Evolutionary conservation across 1,284 basidiomycete genomes (phyloP).

Genomic region (Boletus calvinii): DNA sequence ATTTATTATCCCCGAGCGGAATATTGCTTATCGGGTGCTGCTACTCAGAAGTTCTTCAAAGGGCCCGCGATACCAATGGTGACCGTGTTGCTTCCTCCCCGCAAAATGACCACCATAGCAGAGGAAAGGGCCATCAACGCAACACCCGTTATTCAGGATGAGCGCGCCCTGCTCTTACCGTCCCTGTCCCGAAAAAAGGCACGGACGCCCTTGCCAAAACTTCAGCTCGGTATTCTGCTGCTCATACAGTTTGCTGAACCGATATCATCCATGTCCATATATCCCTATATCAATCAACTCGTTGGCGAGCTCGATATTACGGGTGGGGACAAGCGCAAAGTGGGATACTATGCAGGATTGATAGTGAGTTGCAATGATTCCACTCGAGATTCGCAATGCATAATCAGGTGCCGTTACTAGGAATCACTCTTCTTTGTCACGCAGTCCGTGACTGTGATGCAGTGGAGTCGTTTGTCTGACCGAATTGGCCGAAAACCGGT

Average conservation of each 20-base stretch:
- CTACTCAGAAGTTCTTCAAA: neutral
- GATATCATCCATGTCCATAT: constrained; percentile 31
- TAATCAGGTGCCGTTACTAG: constrained; percentile 35
- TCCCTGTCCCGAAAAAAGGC: neutral
- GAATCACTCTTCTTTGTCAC: constrained; percentile 73
- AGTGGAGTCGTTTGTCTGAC: constrained; percentile 77
- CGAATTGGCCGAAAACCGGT: constrained; percentile 70
- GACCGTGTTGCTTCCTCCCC: neutral
- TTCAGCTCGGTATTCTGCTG: constrained; percentile 26
- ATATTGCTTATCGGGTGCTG: neutral
- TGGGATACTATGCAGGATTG: constrained; percentile 31
- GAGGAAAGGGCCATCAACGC: neutral
- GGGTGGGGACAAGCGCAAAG: constrained; percentile 23
- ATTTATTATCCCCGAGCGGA: neutral
- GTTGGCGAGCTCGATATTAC: constrained; percentile 30
- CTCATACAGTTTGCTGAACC: constrained; percentile 28
- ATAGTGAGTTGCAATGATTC: constrained; percentile 17
- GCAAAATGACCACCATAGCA: constrained; percentile 3
- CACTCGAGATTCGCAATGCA: neutral
- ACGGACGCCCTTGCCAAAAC: constrained; percentile 22
- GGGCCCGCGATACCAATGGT: neutral
- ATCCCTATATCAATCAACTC: constrained; percentile 32
- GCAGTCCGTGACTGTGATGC: constrained; percentile 66
- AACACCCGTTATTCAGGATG: constrained; percentile 8
- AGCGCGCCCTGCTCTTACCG: constrained; percentile 13